Evolutionary conservation across 2,329 filamentous ascomycete species (phyloP).

Genomic region (Leptographium lundbergii): DNA sequence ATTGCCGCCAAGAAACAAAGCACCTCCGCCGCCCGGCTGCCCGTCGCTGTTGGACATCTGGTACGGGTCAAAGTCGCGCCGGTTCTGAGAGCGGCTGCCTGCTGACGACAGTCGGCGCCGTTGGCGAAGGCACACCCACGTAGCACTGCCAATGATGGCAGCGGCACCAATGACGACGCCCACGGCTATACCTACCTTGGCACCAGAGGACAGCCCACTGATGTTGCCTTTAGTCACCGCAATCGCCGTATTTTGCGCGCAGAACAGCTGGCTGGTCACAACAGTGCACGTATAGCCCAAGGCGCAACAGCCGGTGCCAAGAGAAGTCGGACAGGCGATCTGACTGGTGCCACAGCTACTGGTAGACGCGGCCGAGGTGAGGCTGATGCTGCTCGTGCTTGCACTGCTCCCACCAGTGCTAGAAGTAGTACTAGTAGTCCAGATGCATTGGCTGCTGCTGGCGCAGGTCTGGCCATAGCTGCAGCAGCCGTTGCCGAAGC

Average conservation of each 20-base stretch:
- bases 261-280: slow-evolving; percentile 23
- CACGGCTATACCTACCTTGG: slow-evolving; percentile 44
- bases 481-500: slow-evolving; percentile 38
- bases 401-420: neutral
- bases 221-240: slow-evolving; percentile 1
- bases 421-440: slow-evolving; percentile 11
- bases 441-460: slow-evolving; percentile 21
- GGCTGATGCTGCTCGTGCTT: slow-evolving; percentile 7
- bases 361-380: slow-evolving; percentile 23
- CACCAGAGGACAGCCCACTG: slow-evolving; percentile 30
- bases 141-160: slow-evolving; percentile 26
- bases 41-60: neutral
- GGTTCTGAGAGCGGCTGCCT: neutral
- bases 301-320: slow-evolving; percentile 38
- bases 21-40: neutral
- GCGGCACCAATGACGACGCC: slow-evolving; percentile 34
- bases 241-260: slow-evolving; percentile 20
- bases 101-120: slow-evolving; percentile 5
- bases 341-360: slow-evolving; percentile 33
- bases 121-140: slow-evolving; percentile 32
- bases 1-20: neutral
- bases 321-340: slow-evolving; percentile 24
- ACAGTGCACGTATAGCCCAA: slow-evolving; percentile 29
- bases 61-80: neutral
- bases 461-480: slow-evolving; percentile 30